Evolutionary conservation across 2,329 filamentous ascomycete genomes (phyloP), one percentile per base, ranked within the genome.

Genomic region (Epichloe elymi): DNA sequence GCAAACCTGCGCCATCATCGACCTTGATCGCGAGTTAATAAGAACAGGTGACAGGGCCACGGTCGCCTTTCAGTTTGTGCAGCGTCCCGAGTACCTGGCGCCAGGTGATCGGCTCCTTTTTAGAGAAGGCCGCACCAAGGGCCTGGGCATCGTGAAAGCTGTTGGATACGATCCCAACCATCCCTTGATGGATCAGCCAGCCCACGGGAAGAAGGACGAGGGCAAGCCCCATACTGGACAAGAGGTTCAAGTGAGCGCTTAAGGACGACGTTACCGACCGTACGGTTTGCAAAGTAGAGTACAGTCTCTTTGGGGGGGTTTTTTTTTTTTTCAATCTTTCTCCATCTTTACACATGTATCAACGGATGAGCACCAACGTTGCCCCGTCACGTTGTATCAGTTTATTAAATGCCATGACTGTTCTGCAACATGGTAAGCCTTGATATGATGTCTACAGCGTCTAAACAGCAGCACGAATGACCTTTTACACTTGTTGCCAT

Each of bases 1-100:
- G 40, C 93, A 98, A 70, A 98, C 93, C 0, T 98, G 93, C 63
- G 83, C 89, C 11, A 96, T 98, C 63, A 95, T 98, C 61, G 93
- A 96, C 62, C 93, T 98, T 57, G 93, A 98, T 64, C 83, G 91
- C n/a, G 86, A 86, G 26, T 93, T 90, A 61, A 96, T 98, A 57
- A 82, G 93, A 7, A 96, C 91, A 0, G 93, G 93, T 10, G 93
- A 97, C 65, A 78, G 91, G n/a, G 93, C 93, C 2, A 83, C 83
- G 0, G 93, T 98, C 1, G 93, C 91, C 0, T 98, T 98, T 70
- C 82, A 85, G 10, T 98, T 98, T 63, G 85, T 96, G 3, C 93
- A 96, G 66, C 75, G 91, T 20, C 93, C 93, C 2, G 93, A 98
- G 69, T 98, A 95, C 58, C 70, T 98, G 12, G 85, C 83, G 1